Conservation (phyloP, 1,139 yeast genomes). For the Magnusiomyces tetraspermus region DNA sequence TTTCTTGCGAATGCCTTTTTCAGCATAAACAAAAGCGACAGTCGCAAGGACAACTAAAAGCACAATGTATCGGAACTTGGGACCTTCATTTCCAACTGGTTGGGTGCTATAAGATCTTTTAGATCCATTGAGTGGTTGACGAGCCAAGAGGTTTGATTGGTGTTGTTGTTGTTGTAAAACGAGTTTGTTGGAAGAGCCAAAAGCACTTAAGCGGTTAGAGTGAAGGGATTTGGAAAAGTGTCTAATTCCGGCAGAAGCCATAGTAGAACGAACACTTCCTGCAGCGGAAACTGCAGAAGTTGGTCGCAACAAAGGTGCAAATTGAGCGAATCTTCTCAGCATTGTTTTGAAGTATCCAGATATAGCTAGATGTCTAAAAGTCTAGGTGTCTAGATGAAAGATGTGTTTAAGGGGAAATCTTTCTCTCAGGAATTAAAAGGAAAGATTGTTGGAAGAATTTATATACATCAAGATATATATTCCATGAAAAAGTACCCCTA, state of each 20-base stretch:
- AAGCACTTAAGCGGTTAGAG: no score
- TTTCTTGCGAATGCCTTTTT: conserved; percentile 42
- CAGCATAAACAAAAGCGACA: conserved; percentile 45
- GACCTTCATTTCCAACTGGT: conserved; percentile 20
- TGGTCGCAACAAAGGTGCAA: background rate
- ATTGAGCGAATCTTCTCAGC: background rate
- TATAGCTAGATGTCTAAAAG: background rate
- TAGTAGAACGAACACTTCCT: background rate
- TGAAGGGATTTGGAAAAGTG: background rate
- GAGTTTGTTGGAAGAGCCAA: no score
- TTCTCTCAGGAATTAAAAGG: no score
- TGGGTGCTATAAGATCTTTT: background rate
- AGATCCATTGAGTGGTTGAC: background rate
- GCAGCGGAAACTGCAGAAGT: background rate
- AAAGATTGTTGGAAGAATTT: no score
- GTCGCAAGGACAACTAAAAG: conserved; percentile 31
- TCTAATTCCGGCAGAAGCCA: conserved; percentile 1
- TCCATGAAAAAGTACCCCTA: no score
- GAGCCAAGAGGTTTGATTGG: background rate
- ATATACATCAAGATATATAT: no score
- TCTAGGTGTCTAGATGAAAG: no score
- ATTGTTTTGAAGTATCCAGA: no score
- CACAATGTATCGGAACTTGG: conserved; percentile 29
- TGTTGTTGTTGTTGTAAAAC: background rate
- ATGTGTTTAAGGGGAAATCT: no score